Evolutionary conservation across 805 yeast genomes (phyloP).

Genomic region (Dipodascus albidus): DNA sequence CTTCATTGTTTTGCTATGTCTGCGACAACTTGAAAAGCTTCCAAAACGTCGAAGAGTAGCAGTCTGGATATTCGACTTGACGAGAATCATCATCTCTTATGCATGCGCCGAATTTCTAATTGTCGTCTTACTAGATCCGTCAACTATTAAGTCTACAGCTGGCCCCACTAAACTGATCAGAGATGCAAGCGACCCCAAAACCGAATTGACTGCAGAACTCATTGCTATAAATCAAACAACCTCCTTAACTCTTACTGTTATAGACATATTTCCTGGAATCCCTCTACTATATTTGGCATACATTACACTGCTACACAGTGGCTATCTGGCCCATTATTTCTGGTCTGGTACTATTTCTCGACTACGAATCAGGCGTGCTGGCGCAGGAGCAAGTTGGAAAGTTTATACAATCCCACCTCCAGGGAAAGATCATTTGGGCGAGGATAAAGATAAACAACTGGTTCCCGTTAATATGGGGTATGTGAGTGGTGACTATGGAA

Average conservation of each 20-base stretch:
- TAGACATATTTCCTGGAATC: slow-evolving; percentile 8
- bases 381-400: not conserved
- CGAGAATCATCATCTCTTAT: slow-evolving; percentile 4
- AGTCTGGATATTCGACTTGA: slow-evolving; percentile 7
- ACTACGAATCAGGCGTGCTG: not conserved
- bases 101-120: slow-evolving; percentile 6
- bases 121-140: too few relatives aligned
- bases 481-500: slow-evolving; percentile 10
- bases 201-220: not conserved
- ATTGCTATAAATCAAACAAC: not conserved
- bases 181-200: not conserved
- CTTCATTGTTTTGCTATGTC: slow-evolving; percentile 6
- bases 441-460: not conserved
- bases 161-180: too few relatives aligned
- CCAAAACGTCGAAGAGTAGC: slow-evolving; percentile 4
- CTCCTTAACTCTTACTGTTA: not conserved
- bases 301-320: slow-evolving; percentile 2
- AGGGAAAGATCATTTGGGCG: not conserved
- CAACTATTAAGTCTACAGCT: too few relatives aligned
- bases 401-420: not conserved
- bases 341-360: not conserved
- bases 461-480: not conserved
- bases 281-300: slow-evolving; percentile 3
- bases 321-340: not conserved
- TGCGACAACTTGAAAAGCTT: slow-evolving; percentile 8